Base-by-base conservation (phyloP, 768 basidiomycete species). In the Boletus edulis region DNA sequence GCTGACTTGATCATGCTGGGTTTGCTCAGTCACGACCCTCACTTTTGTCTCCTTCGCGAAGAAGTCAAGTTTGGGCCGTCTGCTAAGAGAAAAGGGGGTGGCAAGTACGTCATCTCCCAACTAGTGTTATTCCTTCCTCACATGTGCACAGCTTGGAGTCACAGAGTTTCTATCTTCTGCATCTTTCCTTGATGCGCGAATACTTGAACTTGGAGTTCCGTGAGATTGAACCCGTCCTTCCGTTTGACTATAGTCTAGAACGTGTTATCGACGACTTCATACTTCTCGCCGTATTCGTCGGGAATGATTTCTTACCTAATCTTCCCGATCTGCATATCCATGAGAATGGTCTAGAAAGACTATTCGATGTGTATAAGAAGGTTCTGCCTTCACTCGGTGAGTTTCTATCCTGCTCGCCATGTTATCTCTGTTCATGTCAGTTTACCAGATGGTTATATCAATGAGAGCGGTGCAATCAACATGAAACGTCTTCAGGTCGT, bases 1-100 rank as follows among this genome's bases (percentile, higher is more conserved):
- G 97, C 97, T 32, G 97, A 99, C 75, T 74, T 99, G 60, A 92
- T 99, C 73, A 99, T 99, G 97, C 80, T 99, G 65, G 95, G 95
- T 24, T 76, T 99, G 41, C 77, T 98, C 65, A 95, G 92, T 68
- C 97, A 98, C 72, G 97, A 99, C 72, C 97, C 97, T 3, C 97
- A 99, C 74, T 99, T 98, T 73, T 98, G 96, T 73, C 78, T 98
- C 52, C 76, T 99, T 62, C 85, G 97, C 52, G 97, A 99, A 74
- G 97, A 99, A 72, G 97, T 99, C 66, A 95, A 96, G 68, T 98
- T 99, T 75, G 96, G 97, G 9, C 89, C 92, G 24, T 73, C 84
- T 17, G 71, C 83, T 53, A 83, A 76, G 73, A 91, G 82, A 77
- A 95, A 92, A 73, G 78, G 78, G 45, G 81, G 68, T 52, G 68